Conservation (phyloP, 1,284 basidiomycete genomes). For the Meira nashicola region DNA sequence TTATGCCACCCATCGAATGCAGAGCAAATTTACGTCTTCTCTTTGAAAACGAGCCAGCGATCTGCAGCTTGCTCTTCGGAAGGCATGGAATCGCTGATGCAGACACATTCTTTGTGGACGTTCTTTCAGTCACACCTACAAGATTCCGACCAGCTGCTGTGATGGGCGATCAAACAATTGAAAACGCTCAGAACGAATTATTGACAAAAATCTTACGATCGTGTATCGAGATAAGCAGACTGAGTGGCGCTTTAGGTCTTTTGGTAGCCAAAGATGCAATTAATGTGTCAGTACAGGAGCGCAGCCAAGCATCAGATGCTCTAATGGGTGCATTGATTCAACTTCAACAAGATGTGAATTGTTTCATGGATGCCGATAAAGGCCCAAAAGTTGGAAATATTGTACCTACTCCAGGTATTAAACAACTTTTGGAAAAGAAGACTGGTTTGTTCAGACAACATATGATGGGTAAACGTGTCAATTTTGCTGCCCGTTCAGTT, state of each 20-base stretch:
- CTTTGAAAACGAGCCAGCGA: conserved; percentile 74
- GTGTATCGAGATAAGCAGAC: conserved; percentile 54
- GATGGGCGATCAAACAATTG: conserved; percentile 88
- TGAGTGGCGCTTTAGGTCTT: conserved; percentile 1
- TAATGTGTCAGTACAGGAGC: conserved; percentile 40
- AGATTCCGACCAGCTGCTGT: conserved; percentile 90
- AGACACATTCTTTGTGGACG: conserved; percentile 97
- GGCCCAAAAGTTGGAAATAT: conserved; percentile 88
- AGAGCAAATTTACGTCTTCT: conserved; percentile 84
- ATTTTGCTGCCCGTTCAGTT: conserved; percentile 97
- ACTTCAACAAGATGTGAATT: conserved; percentile 91
- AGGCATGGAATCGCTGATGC: conserved; percentile 58
- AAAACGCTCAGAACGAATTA: conserved; percentile 95
- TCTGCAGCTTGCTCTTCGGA: conserved; percentile 84
- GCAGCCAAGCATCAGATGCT: conserved; percentile 54
- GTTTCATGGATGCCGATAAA: conserved; percentile 94
- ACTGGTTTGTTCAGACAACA: conserved; percentile 97
- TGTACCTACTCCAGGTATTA: conserved; percentile 87
- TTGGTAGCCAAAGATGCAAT: conserved; percentile 62
- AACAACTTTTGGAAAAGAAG: conserved; percentile 97
- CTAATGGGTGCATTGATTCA: conserved; percentile 80
- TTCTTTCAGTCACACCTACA: conserved; percentile 83
- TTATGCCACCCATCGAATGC: conserved; percentile 84
- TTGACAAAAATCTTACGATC: conserved; percentile 77
- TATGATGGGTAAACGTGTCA: conserved; percentile 99